phyloP scores from a whole-genome alignment of 495 filamentous ascomycete species.

The Beverwykella pulmonaria region DNA sequence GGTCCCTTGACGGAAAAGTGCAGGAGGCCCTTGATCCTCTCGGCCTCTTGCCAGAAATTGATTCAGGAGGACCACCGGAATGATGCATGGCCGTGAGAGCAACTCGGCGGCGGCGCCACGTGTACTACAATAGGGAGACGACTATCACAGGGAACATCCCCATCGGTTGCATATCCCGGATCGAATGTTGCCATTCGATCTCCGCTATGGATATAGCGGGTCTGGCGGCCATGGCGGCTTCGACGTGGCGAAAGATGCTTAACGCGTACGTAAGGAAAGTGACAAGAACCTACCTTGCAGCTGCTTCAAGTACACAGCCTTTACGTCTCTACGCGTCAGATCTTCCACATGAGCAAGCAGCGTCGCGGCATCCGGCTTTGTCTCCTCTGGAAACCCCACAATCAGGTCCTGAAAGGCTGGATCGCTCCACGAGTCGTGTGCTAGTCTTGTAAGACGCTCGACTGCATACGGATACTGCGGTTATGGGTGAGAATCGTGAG shows the following conservation, averaged over 20 bases:
- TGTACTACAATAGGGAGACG: conserved; percentile 16
- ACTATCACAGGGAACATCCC: conserved; percentile 24
- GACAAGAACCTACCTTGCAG: conserved; percentile 54
- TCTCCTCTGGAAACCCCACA: conserved; percentile 64
- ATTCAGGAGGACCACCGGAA: no score
- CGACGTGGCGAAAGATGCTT: not conserved
- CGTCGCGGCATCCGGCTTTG: conserved; percentile 52
- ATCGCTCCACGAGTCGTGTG: conserved; percentile 62
- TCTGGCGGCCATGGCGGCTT: conserved; percentile 7
- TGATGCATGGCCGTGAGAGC: no score
- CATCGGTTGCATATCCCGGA: conserved; percentile 8
- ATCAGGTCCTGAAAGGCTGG: conserved; percentile 60
- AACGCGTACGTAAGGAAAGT: not conserved
- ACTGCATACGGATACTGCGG: conserved; percentile 76
- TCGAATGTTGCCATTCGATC: not conserved
- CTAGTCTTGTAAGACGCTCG: conserved; percentile 57
- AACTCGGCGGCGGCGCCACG: conserved; percentile 6
- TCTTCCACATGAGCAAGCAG: conserved; percentile 63
- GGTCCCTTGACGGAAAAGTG: no score
- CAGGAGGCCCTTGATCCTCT: no score
- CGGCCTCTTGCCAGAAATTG: no score
- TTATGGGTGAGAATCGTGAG: conserved; percentile 54
- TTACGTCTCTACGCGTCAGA: conserved; percentile 66
- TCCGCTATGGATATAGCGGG: conserved; percentile 7
- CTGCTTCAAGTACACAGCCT: conserved; percentile 68